Base-by-base conservation (phyloP, 2,329 filamentous ascomycete species). In the Trichoderma atrobrunneum region DNA sequence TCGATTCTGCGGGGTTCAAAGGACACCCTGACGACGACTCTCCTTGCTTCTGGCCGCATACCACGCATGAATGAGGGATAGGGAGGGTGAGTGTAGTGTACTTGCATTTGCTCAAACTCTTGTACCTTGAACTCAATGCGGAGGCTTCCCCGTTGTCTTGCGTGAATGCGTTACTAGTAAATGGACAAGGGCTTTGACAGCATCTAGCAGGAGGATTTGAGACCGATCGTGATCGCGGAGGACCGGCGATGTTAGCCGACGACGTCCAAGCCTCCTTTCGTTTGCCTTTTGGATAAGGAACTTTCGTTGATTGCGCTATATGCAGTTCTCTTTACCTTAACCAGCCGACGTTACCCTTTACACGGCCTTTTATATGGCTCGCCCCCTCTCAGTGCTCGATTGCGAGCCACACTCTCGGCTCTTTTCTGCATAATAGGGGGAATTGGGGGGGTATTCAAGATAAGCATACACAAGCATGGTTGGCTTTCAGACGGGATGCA, bases 51-150 rank as follows among this genome's bases (percentile, higher is more conserved):
- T 30, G 48, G 11, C 28, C 30, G 16, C n/a, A 32, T 69, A 21
- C 24, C 12, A 51, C 24, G 30, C 54, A 30, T 21, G 24, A 34
- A 32, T 14, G 21, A 36, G 12, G n/a, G 24, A 30, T 60, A 32
- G 28, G 68, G 43, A 70, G 68, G 68, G 68, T 70, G 68, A 57
- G 43, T 51, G 59, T 70, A 70, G 68, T 63, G 32, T 70, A 70
- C 68, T 39, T 70, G 48, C 14, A 21, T 21, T 21, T 30, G 39
- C 67, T 21, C 39, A 18, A n/a, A 62, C 28, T 5, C 8, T 63
- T 70, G 67, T 70, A 70, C 67, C 66, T 36, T 54, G 32, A 10
- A n/a, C 18, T 8, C 16, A n/a, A 61, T 30, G 66, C 36, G 57
- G 26, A 34, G 30, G 14, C 8, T 61, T 69, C 39, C 57, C 56